A percentile compares a stretch with the other conserved stretches of the same genome.
Evolutionary conservation across 805 yeast genomes (phyloP).

Genomic region (Diddensiella santjacobensis): DNA sequence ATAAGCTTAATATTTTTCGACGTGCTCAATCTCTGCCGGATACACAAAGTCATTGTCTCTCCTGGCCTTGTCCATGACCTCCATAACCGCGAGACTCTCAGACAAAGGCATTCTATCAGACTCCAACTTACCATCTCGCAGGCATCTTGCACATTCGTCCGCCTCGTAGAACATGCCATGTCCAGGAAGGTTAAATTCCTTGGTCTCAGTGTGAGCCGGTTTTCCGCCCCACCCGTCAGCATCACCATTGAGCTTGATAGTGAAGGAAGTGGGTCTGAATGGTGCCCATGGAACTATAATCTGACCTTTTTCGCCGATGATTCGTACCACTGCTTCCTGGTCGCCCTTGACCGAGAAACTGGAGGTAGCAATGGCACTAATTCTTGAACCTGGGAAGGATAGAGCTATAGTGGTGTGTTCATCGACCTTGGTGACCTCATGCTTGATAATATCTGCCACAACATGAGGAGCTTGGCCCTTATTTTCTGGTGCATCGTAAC

Average conservation of each 20-base stretch:
- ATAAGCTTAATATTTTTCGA: conserved; percentile 1
- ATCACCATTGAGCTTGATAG: conserved; percentile 15
- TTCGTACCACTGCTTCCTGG: conserved; percentile 8
- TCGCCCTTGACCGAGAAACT: conserved; percentile 8
- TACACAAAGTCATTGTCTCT: conserved; percentile 42
- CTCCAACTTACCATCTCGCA: conserved; percentile 39
- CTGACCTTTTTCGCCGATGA: conserved; percentile 18
- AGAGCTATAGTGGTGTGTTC: conserved; percentile 16
- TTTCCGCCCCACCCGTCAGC: conserved; percentile 4
- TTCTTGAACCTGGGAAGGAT: conserved; percentile 16
- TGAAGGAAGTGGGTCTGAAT: conserved; percentile 23
- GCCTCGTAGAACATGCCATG: conserved; percentile 56
- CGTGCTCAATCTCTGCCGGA: conserved; percentile 37
- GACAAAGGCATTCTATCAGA: conserved; percentile 39
- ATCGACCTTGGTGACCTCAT: conserved; percentile 18
- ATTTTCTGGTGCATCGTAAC: conserved; percentile 21
- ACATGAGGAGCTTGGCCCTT: conserved; percentile 15
- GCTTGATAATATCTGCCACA: conserved; percentile 16
- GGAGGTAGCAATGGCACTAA: conserved; percentile 17
- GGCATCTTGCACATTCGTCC: conserved; percentile 47
- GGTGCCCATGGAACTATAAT: conserved; percentile 22
- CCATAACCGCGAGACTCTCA: conserved; percentile 48
- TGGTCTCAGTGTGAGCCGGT: neutral
- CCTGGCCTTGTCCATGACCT: conserved; percentile 47
- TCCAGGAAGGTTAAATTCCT: conserved; percentile 18